Evolutionary conservation across 2,329 filamentous ascomycete genomes (phyloP).

Genomic region (Xylariaceae sp.): DNA sequence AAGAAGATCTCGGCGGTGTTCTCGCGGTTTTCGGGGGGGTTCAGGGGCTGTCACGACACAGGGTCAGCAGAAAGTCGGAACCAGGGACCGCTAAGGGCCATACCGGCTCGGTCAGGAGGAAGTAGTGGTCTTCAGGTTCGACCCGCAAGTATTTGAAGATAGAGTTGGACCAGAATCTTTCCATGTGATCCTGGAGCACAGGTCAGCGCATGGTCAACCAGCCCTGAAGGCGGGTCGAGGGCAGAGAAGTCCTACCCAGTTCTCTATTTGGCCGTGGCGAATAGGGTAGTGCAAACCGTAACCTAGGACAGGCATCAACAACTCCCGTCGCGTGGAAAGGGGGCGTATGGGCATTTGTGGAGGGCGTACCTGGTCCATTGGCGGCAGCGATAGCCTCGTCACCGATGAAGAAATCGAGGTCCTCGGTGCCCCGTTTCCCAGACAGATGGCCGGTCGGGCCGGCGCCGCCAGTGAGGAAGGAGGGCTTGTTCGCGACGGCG

Average conservation of each 20-base stretch:
- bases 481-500: constrained; percentile 87
- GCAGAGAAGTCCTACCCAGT: constrained; percentile 60
- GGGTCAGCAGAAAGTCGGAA: constrained; percentile 7
- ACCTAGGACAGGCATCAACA: constrained; percentile 40
- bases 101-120: constrained; percentile 94
- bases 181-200: constrained; percentile 78
- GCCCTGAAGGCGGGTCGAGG: background rate
- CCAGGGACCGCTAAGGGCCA: constrained; percentile 20
- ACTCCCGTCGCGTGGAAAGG: background rate
- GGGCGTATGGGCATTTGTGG: background rate
- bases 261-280: constrained; percentile 95
- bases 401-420: constrained; percentile 97
- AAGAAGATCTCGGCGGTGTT: constrained; percentile 99
- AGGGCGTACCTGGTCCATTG: constrained; percentile 63
- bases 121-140: constrained; percentile 97
- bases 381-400: constrained; percentile 86
- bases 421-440: constrained; percentile 90
- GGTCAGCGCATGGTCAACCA: constrained; percentile 4
- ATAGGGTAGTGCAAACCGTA: constrained; percentile 98
- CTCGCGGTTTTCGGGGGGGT: constrained; percentile 96
- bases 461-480: constrained; percentile 85
- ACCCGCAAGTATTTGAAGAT: constrained; percentile 99
- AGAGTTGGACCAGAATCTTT: constrained; percentile 99
- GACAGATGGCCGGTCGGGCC: constrained; percentile 77
- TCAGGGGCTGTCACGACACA: constrained; percentile 71